phyloP scores from a whole-genome alignment of 306 rosid genomes.

The Gleditsia sinensis region DNA sequence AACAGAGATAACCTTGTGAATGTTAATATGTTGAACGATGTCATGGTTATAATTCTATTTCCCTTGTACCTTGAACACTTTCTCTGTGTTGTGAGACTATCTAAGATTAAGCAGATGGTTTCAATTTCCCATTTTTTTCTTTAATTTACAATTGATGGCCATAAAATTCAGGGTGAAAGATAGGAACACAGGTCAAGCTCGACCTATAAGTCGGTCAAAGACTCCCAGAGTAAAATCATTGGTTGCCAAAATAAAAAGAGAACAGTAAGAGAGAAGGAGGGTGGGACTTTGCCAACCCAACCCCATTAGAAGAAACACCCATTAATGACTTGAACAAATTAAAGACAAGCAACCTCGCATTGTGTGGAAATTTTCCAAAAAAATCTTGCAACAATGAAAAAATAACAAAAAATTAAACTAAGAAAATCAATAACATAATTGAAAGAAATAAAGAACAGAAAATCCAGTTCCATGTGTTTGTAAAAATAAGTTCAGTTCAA shows the following conservation, averaged over 20 bases:
- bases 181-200: background rate
- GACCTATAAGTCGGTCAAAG: background rate
- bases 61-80: too few relatives aligned
- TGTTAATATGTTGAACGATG: too few relatives aligned
- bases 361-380: background rate
- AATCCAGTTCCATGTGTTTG: background rate
- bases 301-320: background rate
- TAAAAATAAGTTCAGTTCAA: background rate
- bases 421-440: background rate
- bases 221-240: background rate
- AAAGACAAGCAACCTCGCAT: background rate
- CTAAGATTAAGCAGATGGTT: too few relatives aligned
- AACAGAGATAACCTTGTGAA: too few relatives aligned
- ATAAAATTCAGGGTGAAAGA: slow-evolving; percentile 18
- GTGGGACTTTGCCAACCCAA: background rate
- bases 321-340: background rate
- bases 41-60: too few relatives aligned
- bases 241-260: background rate
- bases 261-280: too few relatives aligned
- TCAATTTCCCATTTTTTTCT: background rate
- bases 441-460: background rate
- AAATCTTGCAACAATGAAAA: background rate
- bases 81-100: too few relatives aligned
- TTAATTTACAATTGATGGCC: background rate
- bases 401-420: background rate